A percentile compares a stretch with the other conserved stretches of the same genome.
phyloP scores from a whole-genome alignment of 2,329 filamentous ascomycete species.

The Massarina eburnea region DNA sequence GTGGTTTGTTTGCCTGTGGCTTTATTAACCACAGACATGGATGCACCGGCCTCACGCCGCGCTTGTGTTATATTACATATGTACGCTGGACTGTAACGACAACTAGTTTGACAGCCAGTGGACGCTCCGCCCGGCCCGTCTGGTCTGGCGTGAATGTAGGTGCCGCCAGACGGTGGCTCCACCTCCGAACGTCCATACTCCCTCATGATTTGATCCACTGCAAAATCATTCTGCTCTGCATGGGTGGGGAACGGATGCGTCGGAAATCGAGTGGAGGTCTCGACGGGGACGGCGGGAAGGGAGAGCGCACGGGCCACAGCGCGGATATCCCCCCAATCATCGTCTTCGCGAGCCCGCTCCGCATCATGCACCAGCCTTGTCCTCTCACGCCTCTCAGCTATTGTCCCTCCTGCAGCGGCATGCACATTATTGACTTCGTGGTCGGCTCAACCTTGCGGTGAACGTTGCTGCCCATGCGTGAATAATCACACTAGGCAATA shows the following conservation, averaged over 20 bases:
- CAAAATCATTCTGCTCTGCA: too few species aligned
- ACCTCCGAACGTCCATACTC: too few species aligned
- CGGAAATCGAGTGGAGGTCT: too few species aligned
- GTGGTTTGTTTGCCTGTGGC: constrained; percentile 7
- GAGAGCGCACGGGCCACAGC: constrained; percentile 1
- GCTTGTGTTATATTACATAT: constrained; percentile 3
- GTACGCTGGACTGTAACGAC: too few species aligned
- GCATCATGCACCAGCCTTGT: background rate
- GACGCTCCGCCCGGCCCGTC: too few species aligned
- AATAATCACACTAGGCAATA: background rate
- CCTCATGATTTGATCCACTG: too few species aligned
- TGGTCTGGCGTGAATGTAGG: background rate
- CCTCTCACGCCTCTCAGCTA: background rate
- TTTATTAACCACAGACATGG: constrained; percentile 2
- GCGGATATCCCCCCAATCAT: constrained; percentile 6
- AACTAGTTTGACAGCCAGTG: too few species aligned
- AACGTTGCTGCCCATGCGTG: background rate
- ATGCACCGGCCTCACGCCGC: constrained; percentile 4
- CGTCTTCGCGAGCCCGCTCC: constrained; percentile 4
- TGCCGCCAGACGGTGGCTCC: too few species aligned
- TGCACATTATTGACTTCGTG: background rate
- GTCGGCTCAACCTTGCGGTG: constrained; percentile 5
- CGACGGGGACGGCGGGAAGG: background rate
- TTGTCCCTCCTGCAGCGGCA: constrained; percentile 2
- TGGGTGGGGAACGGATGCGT: background rate